phyloP scores from a whole-genome alignment of 2,329 filamentous ascomycete genomes.

The Fusarium luffae region DNA sequence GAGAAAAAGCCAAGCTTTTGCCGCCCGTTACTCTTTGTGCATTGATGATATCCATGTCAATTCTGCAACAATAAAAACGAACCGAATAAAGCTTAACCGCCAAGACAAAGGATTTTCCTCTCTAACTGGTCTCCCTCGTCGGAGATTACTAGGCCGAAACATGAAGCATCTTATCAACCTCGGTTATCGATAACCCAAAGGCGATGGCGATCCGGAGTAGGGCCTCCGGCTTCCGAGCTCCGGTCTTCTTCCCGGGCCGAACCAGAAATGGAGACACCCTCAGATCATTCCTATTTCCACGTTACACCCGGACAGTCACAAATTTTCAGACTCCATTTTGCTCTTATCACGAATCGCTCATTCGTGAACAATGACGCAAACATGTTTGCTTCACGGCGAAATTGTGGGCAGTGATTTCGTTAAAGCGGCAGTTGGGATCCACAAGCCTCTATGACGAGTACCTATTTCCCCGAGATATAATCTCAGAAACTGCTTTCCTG shows the following conservation, averaged over 20 bases:
- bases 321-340: conserved; percentile 13
- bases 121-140: not conserved
- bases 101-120: not conserved
- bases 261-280: not conserved
- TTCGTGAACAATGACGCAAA: conserved; percentile 7
- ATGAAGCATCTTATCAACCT: not conserved
- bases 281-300: conserved; percentile 1
- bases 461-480: not conserved
- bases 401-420: not conserved
- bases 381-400: not conserved
- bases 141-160: conserved; percentile 4
- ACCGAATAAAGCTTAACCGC: not conserved
- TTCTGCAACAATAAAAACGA: not conserved
- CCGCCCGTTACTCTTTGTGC: not conserved
- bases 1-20: not conserved
- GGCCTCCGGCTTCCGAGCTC: not conserved
- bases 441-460: conserved; percentile 15
- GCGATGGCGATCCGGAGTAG: not conserved
- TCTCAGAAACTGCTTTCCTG: not conserved
- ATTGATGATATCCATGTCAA: not conserved
- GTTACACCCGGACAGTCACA: not conserved
- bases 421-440: not conserved
- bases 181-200: conserved; percentile 5
- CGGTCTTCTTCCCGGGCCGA: conserved; percentile 10
- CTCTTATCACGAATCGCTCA: conserved; percentile 19